Evolutionary conservation across 345 rosid genomes (phyloP).

Genomic region (Geranium rotundifolium): DNA sequence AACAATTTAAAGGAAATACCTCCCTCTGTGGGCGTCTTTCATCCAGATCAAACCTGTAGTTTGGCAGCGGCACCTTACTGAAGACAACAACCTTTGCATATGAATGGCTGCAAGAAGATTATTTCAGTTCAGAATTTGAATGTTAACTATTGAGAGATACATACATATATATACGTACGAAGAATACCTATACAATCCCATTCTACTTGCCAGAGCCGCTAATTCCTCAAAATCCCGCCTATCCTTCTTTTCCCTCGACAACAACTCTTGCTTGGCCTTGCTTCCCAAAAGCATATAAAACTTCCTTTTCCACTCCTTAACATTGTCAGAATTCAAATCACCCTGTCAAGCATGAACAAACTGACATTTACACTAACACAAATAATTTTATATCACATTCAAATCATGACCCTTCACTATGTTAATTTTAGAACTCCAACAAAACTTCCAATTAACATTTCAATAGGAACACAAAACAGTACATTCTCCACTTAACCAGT

Average conservation of each 20-base stretch:
- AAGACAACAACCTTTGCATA: constrained; percentile 73
- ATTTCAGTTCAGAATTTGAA: constrained; percentile 13
- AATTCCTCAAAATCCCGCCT: constrained; percentile 65
- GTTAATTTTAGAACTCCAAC: too few relatives aligned
- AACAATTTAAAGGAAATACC: constrained; percentile 29
- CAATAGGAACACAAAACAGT: not conserved
- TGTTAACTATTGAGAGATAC: constrained; percentile 2
- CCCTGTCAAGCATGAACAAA: constrained; percentile 24
- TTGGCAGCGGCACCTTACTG: constrained; percentile 86
- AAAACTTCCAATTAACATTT: too few relatives aligned
- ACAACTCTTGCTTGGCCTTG: constrained; percentile 52
- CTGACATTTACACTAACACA: not conserved
- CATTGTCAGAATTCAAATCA: constrained; percentile 20
- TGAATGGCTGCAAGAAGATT: constrained; percentile 49
- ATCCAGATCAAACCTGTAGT: constrained; percentile 93
- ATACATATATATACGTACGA: not conserved
- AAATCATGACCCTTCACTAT: not conserved
- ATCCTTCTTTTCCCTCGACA: constrained; percentile 82
- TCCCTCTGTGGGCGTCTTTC: constrained; percentile 84
- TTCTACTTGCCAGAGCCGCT: constrained; percentile 49
- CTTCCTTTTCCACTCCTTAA: constrained; percentile 61
- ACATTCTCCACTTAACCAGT: not conserved
- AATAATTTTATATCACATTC: not conserved
- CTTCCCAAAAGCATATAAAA: constrained; percentile 42
- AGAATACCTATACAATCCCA: constrained; percentile 75